These are phyloP conservation scores for Xylaria sp. DNA, from an alignment of 2,329 filamentous ascomycete species.

Conservation along the genomic window DNA sequence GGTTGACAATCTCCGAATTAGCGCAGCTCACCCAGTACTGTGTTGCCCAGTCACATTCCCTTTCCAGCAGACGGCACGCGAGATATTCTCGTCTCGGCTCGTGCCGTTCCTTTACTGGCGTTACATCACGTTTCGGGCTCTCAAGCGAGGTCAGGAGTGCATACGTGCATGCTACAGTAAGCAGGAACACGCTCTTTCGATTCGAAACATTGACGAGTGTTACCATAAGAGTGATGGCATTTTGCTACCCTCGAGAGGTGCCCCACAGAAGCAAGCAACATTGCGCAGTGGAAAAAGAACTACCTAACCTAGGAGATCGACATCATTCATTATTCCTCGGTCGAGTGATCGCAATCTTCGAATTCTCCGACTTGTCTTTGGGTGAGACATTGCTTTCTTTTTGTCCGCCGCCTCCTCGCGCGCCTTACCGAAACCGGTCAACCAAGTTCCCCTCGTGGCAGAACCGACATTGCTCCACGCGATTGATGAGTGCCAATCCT, in stretches of 20 bases:
- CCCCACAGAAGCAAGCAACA: constrained; percentile 6
- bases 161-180: constrained; percentile 29
- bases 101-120: constrained; percentile 21
- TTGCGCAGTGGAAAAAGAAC: background rate
- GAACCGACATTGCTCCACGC: background rate
- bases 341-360: constrained; percentile 15
- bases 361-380: constrained; percentile 1
- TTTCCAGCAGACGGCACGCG: constrained; percentile 6
- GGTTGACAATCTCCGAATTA: background rate
- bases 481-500: background rate
- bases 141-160: constrained; percentile 27
- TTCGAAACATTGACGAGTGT: background rate
- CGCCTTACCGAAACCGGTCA: constrained; percentile 8
- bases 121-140: constrained; percentile 19
- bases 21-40: constrained; percentile 6
- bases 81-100: constrained; percentile 1
- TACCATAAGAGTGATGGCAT: background rate
- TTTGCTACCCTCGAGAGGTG: background rate
- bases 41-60: constrained; percentile 11
- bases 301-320: constrained; percentile 26
- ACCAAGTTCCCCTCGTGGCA: constrained; percentile 13
- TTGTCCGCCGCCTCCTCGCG: background rate
- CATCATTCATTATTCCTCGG: constrained; percentile 23
- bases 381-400: constrained; percentile 9
- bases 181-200: constrained; percentile 16